A percentile compares a stretch with the other conserved stretches of the same genome.
Evolutionary conservation across 2,329 filamentous ascomycete species (phyloP).

Genomic region (Aspergillus phoenicis): DNA sequence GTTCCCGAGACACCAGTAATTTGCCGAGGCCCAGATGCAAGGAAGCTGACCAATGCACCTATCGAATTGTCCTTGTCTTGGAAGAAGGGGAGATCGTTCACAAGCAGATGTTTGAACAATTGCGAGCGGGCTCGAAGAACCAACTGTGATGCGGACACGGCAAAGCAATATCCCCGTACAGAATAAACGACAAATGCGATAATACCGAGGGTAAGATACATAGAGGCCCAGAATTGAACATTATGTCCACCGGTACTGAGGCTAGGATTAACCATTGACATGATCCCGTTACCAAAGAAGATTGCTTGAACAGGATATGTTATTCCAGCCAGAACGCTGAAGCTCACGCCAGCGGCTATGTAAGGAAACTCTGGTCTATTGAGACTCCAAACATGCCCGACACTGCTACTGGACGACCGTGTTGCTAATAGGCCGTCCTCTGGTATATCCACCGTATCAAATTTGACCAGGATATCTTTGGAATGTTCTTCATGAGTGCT

Average conservation of each 20-base stretch:
- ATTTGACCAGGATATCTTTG: not conserved
- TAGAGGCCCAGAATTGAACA: constrained; percentile 15
- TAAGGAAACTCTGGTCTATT: constrained; percentile 6
- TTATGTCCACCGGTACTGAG: constrained; percentile 14
- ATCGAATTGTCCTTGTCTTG: not conserved
- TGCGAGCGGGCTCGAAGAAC: constrained; percentile 12
- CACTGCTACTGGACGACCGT: not conserved
- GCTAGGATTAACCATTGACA: constrained; percentile 12
- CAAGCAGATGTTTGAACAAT: not conserved
- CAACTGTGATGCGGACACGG: constrained; percentile 15
- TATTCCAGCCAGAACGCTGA: constrained; percentile 15
- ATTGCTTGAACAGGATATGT: constrained; percentile 16
- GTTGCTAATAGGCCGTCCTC: not conserved
- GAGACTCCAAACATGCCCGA: constrained; percentile 5
- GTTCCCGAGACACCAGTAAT: constrained; percentile 9
- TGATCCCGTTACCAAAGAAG: constrained; percentile 18
- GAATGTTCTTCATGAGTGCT: not conserved
- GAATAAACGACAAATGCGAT: constrained; percentile 14
- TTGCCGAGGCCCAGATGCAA: not conserved
- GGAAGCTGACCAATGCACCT: not conserved
- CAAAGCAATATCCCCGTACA: constrained; percentile 16
- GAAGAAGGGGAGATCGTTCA: constrained; percentile 13
- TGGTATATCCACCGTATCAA: not conserved
- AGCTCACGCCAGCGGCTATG: constrained; percentile 5
- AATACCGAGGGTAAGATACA: constrained; percentile 16